A percentile compares a stretch with the other conserved stretches of the same genome.
Conservation (phyloP, 768 basidiomycete species). For the Mycena leptocephala region DNA sequence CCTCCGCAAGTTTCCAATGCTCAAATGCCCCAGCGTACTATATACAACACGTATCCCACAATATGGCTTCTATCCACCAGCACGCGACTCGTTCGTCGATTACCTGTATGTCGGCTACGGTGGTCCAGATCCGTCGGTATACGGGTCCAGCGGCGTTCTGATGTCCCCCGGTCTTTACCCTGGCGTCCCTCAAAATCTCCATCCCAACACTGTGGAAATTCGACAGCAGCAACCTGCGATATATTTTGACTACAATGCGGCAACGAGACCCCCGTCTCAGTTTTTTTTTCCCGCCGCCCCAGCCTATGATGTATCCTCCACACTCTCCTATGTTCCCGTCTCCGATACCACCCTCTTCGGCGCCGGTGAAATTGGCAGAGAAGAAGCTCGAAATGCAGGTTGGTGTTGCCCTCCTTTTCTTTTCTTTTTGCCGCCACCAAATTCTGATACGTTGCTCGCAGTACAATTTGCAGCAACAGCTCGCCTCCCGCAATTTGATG, state of each 20-base stretch:
- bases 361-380: slow-evolving; percentile 59
- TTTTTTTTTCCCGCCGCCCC: slow-evolving; percentile 74
- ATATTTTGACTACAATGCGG: slow-evolving; percentile 73
- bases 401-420: slow-evolving; percentile 31
- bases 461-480: slow-evolving; percentile 66
- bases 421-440: slow-evolving; percentile 14
- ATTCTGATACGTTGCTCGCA: slow-evolving; percentile 39
- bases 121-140: slow-evolving; percentile 65
- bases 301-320: slow-evolving; percentile 73
- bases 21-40: slow-evolving; percentile 59
- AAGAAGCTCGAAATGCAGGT: slow-evolving; percentile 77
- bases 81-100: slow-evolving; percentile 67
- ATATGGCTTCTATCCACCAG: slow-evolving; percentile 70
- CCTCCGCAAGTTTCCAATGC: slow-evolving; percentile 46
- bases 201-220: slow-evolving; percentile 59
- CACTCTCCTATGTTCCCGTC: slow-evolving; percentile 71
- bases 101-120: slow-evolving; percentile 71
- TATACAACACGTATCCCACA: slow-evolving; percentile 67
- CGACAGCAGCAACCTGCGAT: slow-evolving; percentile 66
- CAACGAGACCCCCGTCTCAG: slow-evolving; percentile 68
- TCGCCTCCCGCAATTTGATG: slow-evolving; percentile 58
- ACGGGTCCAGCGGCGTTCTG: slow-evolving; percentile 63
- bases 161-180: slow-evolving; percentile 68
- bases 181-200: slow-evolving; percentile 59
- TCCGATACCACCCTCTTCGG: slow-evolving; percentile 57